Evolutionary conservation across 2,329 filamentous ascomycete species (phyloP).

Genomic region (Leptodontidium sp.): DNA sequence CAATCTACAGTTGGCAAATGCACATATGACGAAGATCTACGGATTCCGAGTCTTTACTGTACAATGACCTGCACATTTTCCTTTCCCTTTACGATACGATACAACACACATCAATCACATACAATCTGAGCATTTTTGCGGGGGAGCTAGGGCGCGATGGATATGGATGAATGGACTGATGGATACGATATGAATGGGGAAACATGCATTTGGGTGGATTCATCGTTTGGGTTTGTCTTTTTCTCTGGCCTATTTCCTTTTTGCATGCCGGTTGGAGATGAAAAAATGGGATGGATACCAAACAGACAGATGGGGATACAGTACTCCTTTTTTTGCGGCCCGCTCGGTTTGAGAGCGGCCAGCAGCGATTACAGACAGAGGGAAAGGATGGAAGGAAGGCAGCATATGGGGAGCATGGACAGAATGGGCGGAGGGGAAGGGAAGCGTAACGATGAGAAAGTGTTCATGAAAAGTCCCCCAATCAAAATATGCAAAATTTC

Average conservation of each 20-base stretch:
- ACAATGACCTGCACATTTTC: conserved; percentile 3
- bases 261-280: not conserved
- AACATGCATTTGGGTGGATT: conserved; percentile 12
- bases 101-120: conserved; percentile 8
- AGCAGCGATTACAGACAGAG: too few species aligned
- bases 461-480: too few species aligned
- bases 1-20: conserved; percentile 4
- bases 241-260: not conserved
- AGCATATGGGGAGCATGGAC: too few species aligned
- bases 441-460: too few species aligned
- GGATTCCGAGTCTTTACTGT: not conserved
- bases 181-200: conserved; percentile 7
- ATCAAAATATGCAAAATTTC: too few species aligned
- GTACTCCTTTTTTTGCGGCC: too few species aligned
- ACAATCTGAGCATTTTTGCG: conserved; percentile 13
- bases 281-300: conserved; percentile 3
- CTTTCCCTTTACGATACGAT: conserved; percentile 8
- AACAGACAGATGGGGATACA: not conserved
- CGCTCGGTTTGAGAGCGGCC: too few species aligned
- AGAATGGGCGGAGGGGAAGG: too few species aligned
- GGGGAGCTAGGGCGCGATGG: conserved; percentile 3
- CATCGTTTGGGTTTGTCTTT: conserved; percentile 4
- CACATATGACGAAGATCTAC: conserved; percentile 11
- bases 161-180: not conserved
- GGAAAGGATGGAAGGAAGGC: too few species aligned